These are phyloP conservation scores for Anastatica hierochuntica DNA, from an alignment of 345 rosid species.

Conservation along the genomic window DNA sequence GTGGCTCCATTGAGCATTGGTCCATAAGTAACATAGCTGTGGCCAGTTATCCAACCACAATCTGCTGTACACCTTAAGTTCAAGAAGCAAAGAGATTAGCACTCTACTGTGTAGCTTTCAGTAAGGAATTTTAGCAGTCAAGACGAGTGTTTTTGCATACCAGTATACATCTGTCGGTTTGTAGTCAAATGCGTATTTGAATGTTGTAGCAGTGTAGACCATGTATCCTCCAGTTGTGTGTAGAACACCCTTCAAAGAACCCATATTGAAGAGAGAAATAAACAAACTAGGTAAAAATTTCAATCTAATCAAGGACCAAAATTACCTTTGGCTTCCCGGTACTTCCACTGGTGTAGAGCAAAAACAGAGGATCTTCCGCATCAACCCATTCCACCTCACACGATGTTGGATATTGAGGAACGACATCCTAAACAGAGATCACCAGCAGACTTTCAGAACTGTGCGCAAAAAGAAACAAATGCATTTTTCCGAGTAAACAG, in stretches of 20 bases:
- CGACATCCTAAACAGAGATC: slow-evolving; percentile 46
- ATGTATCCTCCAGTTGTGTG: slow-evolving; percentile 99
- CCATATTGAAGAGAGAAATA: slow-evolving; percentile 16
- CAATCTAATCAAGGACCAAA: not conserved
- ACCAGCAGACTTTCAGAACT: slow-evolving; percentile 2
- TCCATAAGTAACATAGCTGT: slow-evolving; percentile 96
- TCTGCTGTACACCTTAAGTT: slow-evolving; percentile 94
- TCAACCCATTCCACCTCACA: slow-evolving; percentile 98
- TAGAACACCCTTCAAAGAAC: slow-evolving; percentile 65
- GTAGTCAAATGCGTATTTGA: slow-evolving; percentile 96
- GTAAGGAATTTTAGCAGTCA: not conserved
- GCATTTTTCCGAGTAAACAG: not conserved
- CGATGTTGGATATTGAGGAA: slow-evolving; percentile 65
- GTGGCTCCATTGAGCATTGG: slow-evolving; percentile 97
- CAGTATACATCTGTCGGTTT: slow-evolving; percentile 85
- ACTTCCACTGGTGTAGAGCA: slow-evolving; percentile 97
- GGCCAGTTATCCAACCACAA: slow-evolving; percentile 99
- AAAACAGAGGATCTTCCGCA: slow-evolving; percentile 95
- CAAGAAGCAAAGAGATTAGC: slow-evolving; percentile 13
- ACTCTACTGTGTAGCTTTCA: slow-evolving; percentile 1
- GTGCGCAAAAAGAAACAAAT: not conserved
- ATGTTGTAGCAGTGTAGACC: slow-evolving; percentile 91
- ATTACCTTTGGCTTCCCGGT: slow-evolving; percentile 96
- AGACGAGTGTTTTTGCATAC: slow-evolving; percentile 29
- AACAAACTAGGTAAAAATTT: not conserved